Percentiles rank a stretch among this genome's conserved stretches.
These are phyloP conservation scores for Mycena albidolilacea DNA, from an alignment of 768 basidiomycete genomes.

Conservation along the genomic window DNA sequence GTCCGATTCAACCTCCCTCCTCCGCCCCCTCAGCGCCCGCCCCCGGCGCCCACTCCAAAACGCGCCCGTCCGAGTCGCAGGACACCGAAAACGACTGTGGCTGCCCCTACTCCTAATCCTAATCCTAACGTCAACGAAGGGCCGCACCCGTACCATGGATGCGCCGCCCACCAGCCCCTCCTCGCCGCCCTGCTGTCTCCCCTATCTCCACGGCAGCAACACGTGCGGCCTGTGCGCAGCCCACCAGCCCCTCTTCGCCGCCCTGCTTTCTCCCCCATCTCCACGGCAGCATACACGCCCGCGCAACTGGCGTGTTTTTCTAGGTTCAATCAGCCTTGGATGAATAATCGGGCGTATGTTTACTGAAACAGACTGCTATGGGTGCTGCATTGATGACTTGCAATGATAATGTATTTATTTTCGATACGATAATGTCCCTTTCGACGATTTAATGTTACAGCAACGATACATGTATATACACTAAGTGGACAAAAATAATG, in stretches of 20 bases:
- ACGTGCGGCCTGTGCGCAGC: neutral
- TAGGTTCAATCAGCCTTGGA: slow-evolving; percentile 17
- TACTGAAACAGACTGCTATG: neutral
- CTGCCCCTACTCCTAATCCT: too few species aligned
- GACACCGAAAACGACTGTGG: neutral
- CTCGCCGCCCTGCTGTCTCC: neutral
- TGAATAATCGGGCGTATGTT: slow-evolving; percentile 4
- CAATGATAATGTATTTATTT: too few species aligned
- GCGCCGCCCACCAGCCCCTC: neutral
- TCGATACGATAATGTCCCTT: neutral
- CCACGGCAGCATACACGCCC: neutral
- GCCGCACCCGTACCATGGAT: neutral
- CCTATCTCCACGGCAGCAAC: too few species aligned
- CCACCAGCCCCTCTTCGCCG: too few species aligned
- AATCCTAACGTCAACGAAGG: neutral
- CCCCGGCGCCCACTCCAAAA: too few species aligned
- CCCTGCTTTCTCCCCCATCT: neutral
- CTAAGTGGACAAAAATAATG: too few species aligned
- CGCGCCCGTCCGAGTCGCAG: neutral
- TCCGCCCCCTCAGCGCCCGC: too few species aligned
- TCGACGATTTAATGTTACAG: neutral
- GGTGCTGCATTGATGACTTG: neutral
- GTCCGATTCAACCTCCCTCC: too few species aligned
- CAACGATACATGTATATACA: too few species aligned
- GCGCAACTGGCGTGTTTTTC: slow-evolving; percentile 25